Evolutionary conservation across 495 filamentous ascomycete species (phyloP).

Genomic region (Podospora tetraspora): DNA sequence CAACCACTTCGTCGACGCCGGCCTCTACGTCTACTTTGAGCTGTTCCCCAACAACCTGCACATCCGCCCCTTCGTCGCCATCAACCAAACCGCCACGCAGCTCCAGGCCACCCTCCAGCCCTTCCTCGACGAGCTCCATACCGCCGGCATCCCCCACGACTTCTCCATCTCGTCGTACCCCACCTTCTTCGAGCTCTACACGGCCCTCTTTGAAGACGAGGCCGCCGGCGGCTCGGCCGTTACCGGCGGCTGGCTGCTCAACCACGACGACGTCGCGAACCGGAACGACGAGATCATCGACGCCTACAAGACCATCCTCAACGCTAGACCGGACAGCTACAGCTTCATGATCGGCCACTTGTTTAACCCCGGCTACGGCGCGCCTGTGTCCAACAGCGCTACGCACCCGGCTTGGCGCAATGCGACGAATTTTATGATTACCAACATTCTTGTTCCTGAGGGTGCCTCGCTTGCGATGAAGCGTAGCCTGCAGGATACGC

Average conservation of each 20-base stretch:
- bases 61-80: constrained; percentile 34
- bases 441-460: constrained; percentile 9
- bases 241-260: constrained; percentile 40
- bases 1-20: constrained; percentile 40
- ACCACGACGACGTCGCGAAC: constrained; percentile 30
- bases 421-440: constrained; percentile 26
- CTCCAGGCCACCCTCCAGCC: constrained; percentile 31
- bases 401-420: constrained; percentile 51
- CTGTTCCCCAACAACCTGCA: constrained; percentile 22
- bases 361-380: constrained; percentile 37
- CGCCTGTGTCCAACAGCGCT: constrained; percentile 32
- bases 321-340: constrained; percentile 18
- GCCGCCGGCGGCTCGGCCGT: constrained; percentile 22
- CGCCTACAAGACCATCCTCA: constrained; percentile 28
- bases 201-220: constrained; percentile 34
- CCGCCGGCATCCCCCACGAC: constrained; percentile 23
- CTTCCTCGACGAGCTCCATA: constrained; percentile 32
- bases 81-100: constrained; percentile 28
- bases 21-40: constrained; percentile 41
- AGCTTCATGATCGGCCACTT: constrained; percentile 34
- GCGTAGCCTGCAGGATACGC: constrained; percentile 20
- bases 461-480: constrained; percentile 16
- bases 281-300: constrained; percentile 34
- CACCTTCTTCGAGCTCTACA: constrained; percentile 39
- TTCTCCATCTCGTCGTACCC: constrained; percentile 25